Evolutionary conservation across 2,329 filamentous ascomycete genomes (phyloP), one percentile per base, ranked within the genome.

Genomic region (Phaeosphaeriaceae sp.): DNA sequence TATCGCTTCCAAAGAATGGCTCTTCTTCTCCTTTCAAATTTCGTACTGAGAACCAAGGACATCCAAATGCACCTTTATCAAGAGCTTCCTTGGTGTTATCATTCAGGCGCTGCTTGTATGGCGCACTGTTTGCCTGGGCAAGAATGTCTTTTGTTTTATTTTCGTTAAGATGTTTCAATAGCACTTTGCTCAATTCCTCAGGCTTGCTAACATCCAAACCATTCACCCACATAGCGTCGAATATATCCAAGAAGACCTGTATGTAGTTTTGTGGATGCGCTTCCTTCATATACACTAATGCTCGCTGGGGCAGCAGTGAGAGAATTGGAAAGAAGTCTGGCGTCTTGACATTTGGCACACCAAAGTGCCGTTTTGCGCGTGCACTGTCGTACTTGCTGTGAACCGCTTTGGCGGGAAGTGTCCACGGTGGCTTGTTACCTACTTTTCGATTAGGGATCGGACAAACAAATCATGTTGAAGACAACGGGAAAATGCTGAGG

Each of bases 391-490:
- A 81, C 20, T 61, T 61, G 40, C 81, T 76, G 64, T 90, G 87
- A 1, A 64, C 70, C 17, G 81, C 85, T 76, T 92, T 92, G 35
- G 83, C 85, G 2, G 85, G 83, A 23, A 89, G 77, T 0, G 78
- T 78, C 87, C 88, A 92, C 1, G 90, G 89, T 0, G 89, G 89
- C 57, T 84, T 84, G 71, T 94, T 93, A 41, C 87, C 87, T 84
- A 41, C 35, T 21, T 29, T 29, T 30, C n/a, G 29, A 26, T 53
- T 5, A 43, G 37, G 28, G 15, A 29, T 30, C 26, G 39, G 23
- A 26, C 13, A 20, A 8, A 30, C 8, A 1, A 3, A 15, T 15
- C 7, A 30, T 9, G 20, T 29, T 15, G 23, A 15, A 15, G 23
- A 7, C 12, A 32, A 17, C n/a, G 34, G 34, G 16, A 20, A 11